These are phyloP conservation scores for Didymella exigua DNA, from an alignment of 2,329 filamentous ascomycete genomes.

Conservation along the genomic window DNA sequence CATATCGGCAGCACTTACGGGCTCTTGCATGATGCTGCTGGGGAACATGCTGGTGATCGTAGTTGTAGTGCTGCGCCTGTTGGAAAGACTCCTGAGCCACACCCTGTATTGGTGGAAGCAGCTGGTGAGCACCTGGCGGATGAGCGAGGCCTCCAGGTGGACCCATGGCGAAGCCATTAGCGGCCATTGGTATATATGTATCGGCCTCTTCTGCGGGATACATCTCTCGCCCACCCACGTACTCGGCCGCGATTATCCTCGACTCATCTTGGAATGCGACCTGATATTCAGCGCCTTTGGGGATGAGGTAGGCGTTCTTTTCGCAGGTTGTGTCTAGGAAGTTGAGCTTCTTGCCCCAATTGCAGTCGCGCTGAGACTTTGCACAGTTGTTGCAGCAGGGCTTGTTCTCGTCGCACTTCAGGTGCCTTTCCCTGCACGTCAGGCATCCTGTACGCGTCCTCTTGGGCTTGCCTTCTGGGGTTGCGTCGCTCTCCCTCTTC, in stretches of 20 bases:
- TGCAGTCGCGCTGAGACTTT: conserved; percentile 85
- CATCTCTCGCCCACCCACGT: conserved; percentile 75
- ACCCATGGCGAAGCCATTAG: conserved; percentile 40
- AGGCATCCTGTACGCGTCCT: conserved; percentile 88
- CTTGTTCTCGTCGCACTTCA: conserved; percentile 84
- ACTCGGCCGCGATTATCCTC: conserved; percentile 86
- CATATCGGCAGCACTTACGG: conserved; percentile 21
- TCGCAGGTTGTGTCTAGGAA: conserved; percentile 86
- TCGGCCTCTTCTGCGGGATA: conserved; percentile 64
- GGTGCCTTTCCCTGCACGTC: conserved; percentile 85
- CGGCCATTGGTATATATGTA: conserved; percentile 22
- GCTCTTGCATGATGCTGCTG: conserved; percentile 30
- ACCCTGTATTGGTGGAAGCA: conserved; percentile 58
- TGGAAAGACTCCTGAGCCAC: conserved; percentile 56
- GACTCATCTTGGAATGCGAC: conserved; percentile 89
- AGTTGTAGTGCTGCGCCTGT: conserved; percentile 51
- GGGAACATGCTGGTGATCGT: conserved; percentile 46
- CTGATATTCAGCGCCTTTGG: conserved; percentile 63
- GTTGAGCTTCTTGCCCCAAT: conserved; percentile 84
- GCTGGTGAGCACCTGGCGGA: conserved; percentile 51
- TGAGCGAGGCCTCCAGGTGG: conserved; percentile 31
- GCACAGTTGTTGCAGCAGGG: conserved; percentile 77
- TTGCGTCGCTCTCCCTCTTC: conserved; percentile 31
- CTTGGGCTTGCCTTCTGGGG: conserved; percentile 68
- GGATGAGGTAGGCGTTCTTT: conserved; percentile 61